Conservation (phyloP, 163 green algal species). For the Volvox carteri region DNA sequence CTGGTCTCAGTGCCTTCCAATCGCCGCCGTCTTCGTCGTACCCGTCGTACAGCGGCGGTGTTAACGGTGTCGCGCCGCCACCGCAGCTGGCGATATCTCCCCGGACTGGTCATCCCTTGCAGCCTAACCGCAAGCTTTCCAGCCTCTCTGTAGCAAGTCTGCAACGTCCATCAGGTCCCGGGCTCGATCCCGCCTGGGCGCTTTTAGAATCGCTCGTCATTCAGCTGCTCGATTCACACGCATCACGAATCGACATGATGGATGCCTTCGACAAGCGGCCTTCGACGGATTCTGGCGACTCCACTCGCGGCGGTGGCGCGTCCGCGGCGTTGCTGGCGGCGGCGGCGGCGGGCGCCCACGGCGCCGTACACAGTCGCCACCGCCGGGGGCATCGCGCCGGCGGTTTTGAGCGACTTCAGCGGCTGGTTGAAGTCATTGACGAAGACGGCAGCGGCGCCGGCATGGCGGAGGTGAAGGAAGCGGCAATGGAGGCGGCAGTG, state of each 20-base stretch:
- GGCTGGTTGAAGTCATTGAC: not conserved
- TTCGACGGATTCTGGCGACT: not conserved
- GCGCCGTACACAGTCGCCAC: not conserved
- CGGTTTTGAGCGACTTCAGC: not conserved
- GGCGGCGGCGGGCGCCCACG: not conserved
- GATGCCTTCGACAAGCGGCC: not conserved
- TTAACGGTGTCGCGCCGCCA: not conserved
- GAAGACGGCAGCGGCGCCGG: not conserved
- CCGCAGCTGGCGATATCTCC: not conserved
- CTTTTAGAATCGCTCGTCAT: constrained; percentile 46
- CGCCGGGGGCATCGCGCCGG: not conserved
- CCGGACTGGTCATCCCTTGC: not conserved
- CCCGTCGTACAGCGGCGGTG: constrained; percentile 5
- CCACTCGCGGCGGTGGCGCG: not conserved
- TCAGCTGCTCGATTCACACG: constrained; percentile 43
- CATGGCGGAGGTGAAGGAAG: not conserved
- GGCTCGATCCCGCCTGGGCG: constrained; percentile 8
- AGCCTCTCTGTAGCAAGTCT: not conserved
- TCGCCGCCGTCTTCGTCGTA: not conserved
- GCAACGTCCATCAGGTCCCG: not conserved
- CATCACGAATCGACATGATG: constrained; percentile 8
- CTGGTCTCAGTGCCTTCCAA: not conserved
- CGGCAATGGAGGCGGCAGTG: not conserved
- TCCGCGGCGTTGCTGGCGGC: not conserved
- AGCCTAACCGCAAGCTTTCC: not conserved